These are phyloP conservation scores for Penicillium janthinellum DNA, from an alignment of 2,329 filamentous ascomycete species.

Conservation along the genomic window DNA sequence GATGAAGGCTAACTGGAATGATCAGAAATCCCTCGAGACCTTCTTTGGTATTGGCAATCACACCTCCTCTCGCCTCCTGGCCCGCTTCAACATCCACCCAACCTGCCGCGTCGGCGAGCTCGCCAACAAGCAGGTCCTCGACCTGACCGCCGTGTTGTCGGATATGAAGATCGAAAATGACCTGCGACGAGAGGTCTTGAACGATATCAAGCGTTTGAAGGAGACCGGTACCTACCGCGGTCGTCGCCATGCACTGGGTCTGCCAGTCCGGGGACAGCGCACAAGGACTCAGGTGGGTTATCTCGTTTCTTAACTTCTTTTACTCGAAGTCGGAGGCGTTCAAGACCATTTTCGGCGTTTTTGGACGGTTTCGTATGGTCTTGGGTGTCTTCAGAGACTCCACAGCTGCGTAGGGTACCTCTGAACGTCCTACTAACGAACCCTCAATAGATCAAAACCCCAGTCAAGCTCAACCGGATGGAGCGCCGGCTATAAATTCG, in stretches of 20 bases:
- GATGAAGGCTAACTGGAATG: slow-evolving; percentile 11
- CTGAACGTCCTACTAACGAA: slow-evolving; percentile 22
- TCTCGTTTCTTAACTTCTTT: neutral
- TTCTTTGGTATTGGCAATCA: slow-evolving; percentile 84
- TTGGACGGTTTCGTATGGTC: neutral
- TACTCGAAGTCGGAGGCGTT: neutral
- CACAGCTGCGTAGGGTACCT: too few species aligned
- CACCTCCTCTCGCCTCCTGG: slow-evolving; percentile 73
- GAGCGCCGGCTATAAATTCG: slow-evolving; percentile 51
- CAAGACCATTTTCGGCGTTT: neutral
- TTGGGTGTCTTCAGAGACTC: neutral
- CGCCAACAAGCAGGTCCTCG: slow-evolving; percentile 73
- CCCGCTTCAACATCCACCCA: slow-evolving; percentile 85
- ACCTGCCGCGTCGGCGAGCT: slow-evolving; percentile 76
- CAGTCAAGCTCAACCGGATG: slow-evolving; percentile 60
- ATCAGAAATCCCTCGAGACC: slow-evolving; percentile 63
- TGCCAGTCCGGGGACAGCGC: slow-evolving; percentile 88
- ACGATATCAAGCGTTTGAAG: slow-evolving; percentile 82
- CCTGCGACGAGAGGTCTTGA: slow-evolving; percentile 71
- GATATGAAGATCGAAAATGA: slow-evolving; percentile 95
- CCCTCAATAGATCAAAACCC: slow-evolving; percentile 57
- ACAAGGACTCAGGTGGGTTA: slow-evolving; percentile 71
- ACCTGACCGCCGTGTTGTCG: slow-evolving; percentile 80
- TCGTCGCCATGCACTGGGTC: slow-evolving; percentile 84
- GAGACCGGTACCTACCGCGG: slow-evolving; percentile 92